Evolutionary conservation across 164 flowering plant species (phyloP).

Genomic region (Buxus sempervirens): DNA sequence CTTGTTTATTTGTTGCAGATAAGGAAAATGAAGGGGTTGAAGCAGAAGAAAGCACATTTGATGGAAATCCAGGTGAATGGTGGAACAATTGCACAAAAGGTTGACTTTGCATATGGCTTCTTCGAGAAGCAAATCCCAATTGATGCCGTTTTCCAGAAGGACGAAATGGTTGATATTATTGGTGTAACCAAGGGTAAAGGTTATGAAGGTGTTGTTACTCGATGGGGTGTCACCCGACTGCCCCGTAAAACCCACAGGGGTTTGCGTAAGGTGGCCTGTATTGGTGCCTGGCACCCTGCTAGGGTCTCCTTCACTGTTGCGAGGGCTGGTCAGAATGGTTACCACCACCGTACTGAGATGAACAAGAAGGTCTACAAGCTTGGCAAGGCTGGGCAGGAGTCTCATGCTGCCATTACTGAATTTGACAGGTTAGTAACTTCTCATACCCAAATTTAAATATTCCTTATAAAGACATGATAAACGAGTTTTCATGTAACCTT

Average conservation of each 20-base stretch:
- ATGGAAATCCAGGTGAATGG: slow-evolving; percentile 29
- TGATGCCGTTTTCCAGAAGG: slow-evolving; percentile 21
- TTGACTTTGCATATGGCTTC: slow-evolving; percentile 20
- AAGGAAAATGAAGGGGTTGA: slow-evolving; percentile 26
- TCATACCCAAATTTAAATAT: too few species aligned
- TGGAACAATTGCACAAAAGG: slow-evolving; percentile 21
- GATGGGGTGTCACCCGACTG: slow-evolving; percentile 22
- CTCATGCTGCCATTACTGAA: slow-evolving; percentile 7
- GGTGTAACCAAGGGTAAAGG: slow-evolving; percentile 22
- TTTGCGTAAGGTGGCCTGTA: slow-evolving; percentile 21
- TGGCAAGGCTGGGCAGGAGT: slow-evolving; percentile 18
- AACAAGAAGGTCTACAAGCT: slow-evolving; percentile 21
- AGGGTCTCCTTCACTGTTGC: slow-evolving; percentile 16
- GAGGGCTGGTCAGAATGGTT: slow-evolving; percentile 14
- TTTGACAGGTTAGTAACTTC: neutral
- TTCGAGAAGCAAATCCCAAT: slow-evolving; percentile 23
- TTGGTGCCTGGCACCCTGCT: slow-evolving; percentile 21
- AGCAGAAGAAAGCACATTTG: slow-evolving; percentile 21
- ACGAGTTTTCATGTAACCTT: too few species aligned
- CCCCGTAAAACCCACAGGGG: slow-evolving; percentile 19
- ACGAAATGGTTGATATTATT: slow-evolving; percentile 24
- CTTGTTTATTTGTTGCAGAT: slow-evolving; percentile 19
- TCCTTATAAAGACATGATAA: too few species aligned
- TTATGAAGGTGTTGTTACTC: slow-evolving; percentile 21
- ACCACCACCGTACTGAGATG: slow-evolving; percentile 20